Evolutionary conservation across 257 asterid genomes (phyloP).

Genomic region (Nicotiana undulata): DNA sequence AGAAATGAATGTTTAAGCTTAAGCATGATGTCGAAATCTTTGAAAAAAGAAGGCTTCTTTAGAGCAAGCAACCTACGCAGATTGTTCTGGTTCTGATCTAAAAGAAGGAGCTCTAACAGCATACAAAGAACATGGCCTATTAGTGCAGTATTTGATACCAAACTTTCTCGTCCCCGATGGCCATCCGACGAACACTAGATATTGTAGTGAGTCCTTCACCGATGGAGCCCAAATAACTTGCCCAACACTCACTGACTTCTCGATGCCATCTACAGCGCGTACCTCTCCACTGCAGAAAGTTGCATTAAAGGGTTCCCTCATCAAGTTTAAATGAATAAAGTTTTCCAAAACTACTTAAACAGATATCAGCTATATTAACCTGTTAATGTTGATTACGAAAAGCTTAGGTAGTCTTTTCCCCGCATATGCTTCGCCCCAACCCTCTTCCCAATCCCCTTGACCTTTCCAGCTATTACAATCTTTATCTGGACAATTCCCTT

Average conservation of each 20-base stretch:
- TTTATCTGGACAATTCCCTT: conserved; percentile 44
- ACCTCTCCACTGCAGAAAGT: conserved; percentile 72
- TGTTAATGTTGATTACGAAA: conserved; percentile 51
- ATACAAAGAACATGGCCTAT: conserved; percentile 81
- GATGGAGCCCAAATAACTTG: conserved; percentile 91
- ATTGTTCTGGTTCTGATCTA: conserved; percentile 28
- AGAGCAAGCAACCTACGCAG: conserved; percentile 22
- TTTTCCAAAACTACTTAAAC: neutral
- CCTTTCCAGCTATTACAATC: conserved; percentile 79
- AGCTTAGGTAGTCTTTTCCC: conserved; percentile 87
- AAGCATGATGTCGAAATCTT: neutral
- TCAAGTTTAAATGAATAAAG: neutral
- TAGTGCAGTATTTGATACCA: conserved; percentile 76
- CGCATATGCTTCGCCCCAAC: conserved; percentile 94
- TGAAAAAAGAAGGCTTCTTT: neutral
- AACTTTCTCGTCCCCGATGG: conserved; percentile 69
- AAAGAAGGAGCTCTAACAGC: conserved; percentile 58
- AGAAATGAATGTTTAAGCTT: neutral
- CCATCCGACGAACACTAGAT: conserved; percentile 88
- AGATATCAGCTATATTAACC: conserved; percentile 29
- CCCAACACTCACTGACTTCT: conserved; percentile 64
- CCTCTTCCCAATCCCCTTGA: conserved; percentile 92
- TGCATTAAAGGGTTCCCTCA: neutral
- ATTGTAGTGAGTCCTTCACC: conserved; percentile 31
- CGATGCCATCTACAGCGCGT: conserved; percentile 39